A percentile compares a stretch with the other conserved stretches of the same genome.
phyloP scores from a whole-genome alignment of 164 flowering plant species.

The Berberis thunbergii region DNA sequence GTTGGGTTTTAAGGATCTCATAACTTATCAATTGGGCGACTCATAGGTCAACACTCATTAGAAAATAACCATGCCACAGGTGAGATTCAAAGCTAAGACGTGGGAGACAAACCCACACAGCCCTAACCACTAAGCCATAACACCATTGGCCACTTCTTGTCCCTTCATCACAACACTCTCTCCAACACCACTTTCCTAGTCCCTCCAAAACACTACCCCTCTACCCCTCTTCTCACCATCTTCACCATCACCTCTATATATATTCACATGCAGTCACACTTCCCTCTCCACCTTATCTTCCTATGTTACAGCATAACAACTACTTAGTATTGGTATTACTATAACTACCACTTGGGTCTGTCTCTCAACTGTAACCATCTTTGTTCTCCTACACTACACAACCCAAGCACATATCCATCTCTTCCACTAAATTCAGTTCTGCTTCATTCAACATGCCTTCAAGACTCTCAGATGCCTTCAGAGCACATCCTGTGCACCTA shows the following conservation, averaged over 20 bases:
- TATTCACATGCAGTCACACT: neutral
- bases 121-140: neutral
- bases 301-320: neutral
- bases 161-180: neutral
- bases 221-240: neutral
- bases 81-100: too few species aligned
- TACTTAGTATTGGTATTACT: too few species aligned
- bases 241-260: neutral
- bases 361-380: too few species aligned
- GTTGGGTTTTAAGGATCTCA: too few species aligned
- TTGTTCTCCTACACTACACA: too few species aligned
- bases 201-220: neutral
- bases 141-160: too few species aligned
- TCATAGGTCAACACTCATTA: too few species aligned
- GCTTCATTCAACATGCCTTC: constrained; percentile 37
- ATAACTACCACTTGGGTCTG: too few species aligned
- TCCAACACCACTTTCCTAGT: neutral
- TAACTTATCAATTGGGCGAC: too few species aligned
- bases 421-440: too few species aligned
- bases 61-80: too few species aligned
- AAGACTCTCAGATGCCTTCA: constrained; percentile 32
- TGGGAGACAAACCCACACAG: neutral
- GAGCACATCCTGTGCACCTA: constrained; percentile 4
- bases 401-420: too few species aligned
- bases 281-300: neutral